Conservation (phyloP, 2,329 filamentous ascomycete species). For the Diaporthe helianthi region DNA sequence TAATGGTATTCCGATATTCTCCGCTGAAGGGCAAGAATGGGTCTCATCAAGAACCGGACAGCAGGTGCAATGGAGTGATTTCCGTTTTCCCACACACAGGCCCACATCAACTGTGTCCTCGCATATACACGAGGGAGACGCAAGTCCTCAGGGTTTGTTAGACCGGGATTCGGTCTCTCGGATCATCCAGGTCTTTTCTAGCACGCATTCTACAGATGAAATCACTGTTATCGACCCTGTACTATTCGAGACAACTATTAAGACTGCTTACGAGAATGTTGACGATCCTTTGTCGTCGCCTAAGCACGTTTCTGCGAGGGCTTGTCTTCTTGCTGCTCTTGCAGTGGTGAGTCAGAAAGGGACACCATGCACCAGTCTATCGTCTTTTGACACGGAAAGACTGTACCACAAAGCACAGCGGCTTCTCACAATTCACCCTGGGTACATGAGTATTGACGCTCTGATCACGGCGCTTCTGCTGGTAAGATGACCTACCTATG, state of each 20-base stretch:
- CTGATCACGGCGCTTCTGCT: neutral
- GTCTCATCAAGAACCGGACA: neutral
- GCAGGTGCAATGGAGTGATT: conserved; percentile 4
- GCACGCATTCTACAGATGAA: neutral
- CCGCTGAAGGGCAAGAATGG: neutral
- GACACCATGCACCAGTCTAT: too few relatives aligned
- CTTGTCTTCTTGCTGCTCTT: neutral
- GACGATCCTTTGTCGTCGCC: neutral
- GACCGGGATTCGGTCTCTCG: neutral
- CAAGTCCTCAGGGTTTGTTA: neutral
- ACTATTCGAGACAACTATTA: neutral
- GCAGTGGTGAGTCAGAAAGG: neutral
- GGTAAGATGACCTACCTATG: neutral
- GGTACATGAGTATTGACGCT: neutral
- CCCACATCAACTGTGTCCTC: too few relatives aligned
- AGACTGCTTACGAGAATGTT: neutral
- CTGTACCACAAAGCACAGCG: neutral
- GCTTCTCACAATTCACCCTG: neutral
- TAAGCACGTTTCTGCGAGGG: conserved; percentile 3
- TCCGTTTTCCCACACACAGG: neutral
- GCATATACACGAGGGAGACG: neutral
- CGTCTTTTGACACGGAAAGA: neutral
- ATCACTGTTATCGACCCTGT: neutral
- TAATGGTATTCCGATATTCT: conserved; percentile 7
- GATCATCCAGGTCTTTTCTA: neutral